Base-by-base conservation (phyloP, 345 rosid genomes). In the Syzygium grande region DNA sequence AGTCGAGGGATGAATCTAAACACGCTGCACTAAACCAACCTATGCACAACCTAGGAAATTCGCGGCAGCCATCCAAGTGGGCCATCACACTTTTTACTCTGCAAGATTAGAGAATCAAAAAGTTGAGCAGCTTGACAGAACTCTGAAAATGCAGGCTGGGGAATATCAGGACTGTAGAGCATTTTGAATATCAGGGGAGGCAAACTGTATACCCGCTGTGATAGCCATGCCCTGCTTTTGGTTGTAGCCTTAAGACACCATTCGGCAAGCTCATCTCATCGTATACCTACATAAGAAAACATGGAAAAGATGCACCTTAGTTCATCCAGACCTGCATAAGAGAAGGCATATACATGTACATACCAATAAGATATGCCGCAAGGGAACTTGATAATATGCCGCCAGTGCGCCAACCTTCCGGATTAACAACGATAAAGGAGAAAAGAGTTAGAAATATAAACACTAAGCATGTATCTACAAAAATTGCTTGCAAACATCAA, bases 191-290 rank as follows among this genome's bases (percentile, higher is more conserved):
- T 38, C 9, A 0, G 38, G 54, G 61, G 30, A 87, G n/a, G 51
- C 41, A 84, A 87, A 84, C 56, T 84, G 78, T 85, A 78, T 94
- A 97, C 99, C 99, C 99, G 5, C 93, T 97, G 89, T 96, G 98
- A 90, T 95, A 92, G 84, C 98, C 98, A 89, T 96, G 95, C 85
- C 98, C 97, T 87, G 96, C 99, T 89, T 95, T 97, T 51, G 97
- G 97, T 87, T 93, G 97, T 87, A 96, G 92, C 91, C 97, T 94
- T 87, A 97, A 49, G 65, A 96, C 95, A 87, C 98, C 99, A 91
- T 95, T 97, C n/a, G 98, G 98, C 87, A 97, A 90, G 92, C 94
- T 96, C 97, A 96, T 95, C 89, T 96, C 98, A 90, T 96, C 98
- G 53, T 95, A 96, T 7, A 94, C 91, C 98, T 97, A 91, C 56